Percentiles rank a stretch among this genome's conserved stretches.
These are phyloP conservation scores for Talaromyces verruculosus DNA, from an alignment of 2,329 filamentous ascomycete genomes.

Conservation along the genomic window DNA sequence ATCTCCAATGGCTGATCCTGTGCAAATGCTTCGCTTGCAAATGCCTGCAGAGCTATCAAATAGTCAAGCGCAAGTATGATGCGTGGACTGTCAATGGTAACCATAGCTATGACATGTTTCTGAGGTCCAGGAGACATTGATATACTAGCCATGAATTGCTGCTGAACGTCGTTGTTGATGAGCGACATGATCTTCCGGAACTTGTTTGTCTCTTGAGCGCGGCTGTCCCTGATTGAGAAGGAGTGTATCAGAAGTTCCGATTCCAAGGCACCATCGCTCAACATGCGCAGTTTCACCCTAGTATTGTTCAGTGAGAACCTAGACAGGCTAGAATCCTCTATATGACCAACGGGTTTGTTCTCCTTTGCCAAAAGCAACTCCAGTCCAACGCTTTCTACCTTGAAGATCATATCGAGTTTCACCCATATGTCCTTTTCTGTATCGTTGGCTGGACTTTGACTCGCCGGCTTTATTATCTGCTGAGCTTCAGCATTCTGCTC, in stretches of 20 bases:
- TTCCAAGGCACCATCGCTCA: slow-evolving; percentile 87
- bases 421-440: slow-evolving; percentile 75
- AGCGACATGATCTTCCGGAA: slow-evolving; percentile 98
- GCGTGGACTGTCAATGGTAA: slow-evolving; percentile 90
- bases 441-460: slow-evolving; percentile 69
- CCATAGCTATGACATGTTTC: slow-evolving; percentile 79
- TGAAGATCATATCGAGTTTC: slow-evolving; percentile 88
- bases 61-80: slow-evolving; percentile 97
- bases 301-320: slow-evolving; percentile 94
- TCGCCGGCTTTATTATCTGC: slow-evolving; percentile 43
- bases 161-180: slow-evolving; percentile 84
- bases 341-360: slow-evolving; percentile 72
- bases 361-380: slow-evolving; percentile 79
- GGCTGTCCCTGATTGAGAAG: slow-evolving; percentile 90
- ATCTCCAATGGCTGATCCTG: slow-evolving; percentile 50
- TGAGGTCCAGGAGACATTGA: slow-evolving; percentile 86
- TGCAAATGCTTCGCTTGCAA: slow-evolving; percentile 68
- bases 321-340: slow-evolving; percentile 79
- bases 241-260: slow-evolving; percentile 91
- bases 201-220: slow-evolving; percentile 86
- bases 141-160: slow-evolving; percentile 97
- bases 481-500: slow-evolving; percentile 34
- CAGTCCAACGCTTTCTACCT: slow-evolving; percentile 80
- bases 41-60: slow-evolving; percentile 82
- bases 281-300: slow-evolving; percentile 85